These are phyloP conservation scores for Sonneratia caseolaris DNA, from an alignment of 345 rosid genomes.

Conservation along the genomic window DNA sequence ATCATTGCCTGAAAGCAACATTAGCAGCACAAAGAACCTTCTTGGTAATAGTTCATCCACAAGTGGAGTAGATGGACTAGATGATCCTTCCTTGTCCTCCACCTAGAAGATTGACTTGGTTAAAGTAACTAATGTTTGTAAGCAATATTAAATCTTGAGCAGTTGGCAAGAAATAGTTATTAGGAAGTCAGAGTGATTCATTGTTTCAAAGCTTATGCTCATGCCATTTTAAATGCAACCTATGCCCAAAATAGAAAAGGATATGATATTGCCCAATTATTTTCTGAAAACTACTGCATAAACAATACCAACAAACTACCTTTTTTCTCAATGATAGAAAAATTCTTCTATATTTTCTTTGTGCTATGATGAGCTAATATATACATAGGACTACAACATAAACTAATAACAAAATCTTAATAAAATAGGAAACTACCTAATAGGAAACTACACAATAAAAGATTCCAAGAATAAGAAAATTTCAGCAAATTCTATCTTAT, in stretches of 20 bases:
- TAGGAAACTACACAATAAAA: no score
- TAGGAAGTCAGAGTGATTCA: not conserved
- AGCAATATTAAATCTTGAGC: not conserved
- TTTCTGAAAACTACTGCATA: not conserved
- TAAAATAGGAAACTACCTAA: no score
- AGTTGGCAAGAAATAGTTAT: not conserved
- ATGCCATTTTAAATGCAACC: not conserved
- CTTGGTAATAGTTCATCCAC: slow-evolving; percentile 19
- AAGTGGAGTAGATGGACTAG: slow-evolving; percentile 12
- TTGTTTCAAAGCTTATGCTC: not conserved
- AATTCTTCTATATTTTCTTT: no score
- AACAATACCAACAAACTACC: not conserved
- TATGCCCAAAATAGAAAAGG: not conserved
- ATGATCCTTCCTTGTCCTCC: slow-evolving; percentile 16
- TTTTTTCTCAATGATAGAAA: no score
- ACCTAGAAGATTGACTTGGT: slow-evolving; percentile 18
- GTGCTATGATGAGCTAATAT: no score
- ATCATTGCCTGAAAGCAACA: slow-evolving; percentile 26
- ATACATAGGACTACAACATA: no score
- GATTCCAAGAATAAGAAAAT: no score
- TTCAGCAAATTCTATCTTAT: no score
- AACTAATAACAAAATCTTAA: no score
- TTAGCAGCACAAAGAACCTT: slow-evolving; percentile 8
- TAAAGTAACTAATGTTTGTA: slow-evolving; percentile 23
- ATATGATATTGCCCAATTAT: not conserved